Percentiles rank a stretch among this genome's conserved stretches.
phyloP scores from a whole-genome alignment of 331 rosid species.

The Cydonia oblonga region DNA sequence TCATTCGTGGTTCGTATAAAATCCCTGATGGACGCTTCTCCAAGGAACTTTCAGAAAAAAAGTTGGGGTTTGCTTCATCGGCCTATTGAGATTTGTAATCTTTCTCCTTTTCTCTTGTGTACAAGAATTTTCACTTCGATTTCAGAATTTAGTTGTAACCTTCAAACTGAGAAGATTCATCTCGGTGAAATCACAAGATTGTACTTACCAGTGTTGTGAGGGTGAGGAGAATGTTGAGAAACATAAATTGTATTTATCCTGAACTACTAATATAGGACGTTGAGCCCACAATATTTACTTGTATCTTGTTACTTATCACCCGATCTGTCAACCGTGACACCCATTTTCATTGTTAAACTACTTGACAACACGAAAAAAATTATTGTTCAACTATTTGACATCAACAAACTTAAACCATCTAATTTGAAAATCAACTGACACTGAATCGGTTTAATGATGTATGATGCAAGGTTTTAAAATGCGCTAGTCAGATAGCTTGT shows the following conservation, averaged over 20 bases:
- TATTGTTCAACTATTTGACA: no score
- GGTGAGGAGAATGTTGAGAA: neutral
- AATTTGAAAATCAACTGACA: no score
- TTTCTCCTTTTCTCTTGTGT: neutral
- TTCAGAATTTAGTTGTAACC: neutral
- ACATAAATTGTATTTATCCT: neutral
- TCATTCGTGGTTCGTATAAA: conserved; percentile 92
- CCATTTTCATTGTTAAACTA: no score
- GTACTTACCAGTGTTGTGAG: neutral
- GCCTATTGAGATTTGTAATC: neutral
- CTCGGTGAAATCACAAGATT: conserved; percentile 1
- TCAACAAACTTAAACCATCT: no score
- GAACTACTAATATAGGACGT: neutral
- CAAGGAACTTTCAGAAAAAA: conserved; percentile 1
- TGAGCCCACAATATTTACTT: neutral
- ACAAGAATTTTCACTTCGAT: conserved; percentile 3
- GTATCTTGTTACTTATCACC: neutral
- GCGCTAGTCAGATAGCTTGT: no score
- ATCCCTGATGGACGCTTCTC: conserved; percentile 39
- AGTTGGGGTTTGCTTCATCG: conserved; percentile 10
- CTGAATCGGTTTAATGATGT: no score
- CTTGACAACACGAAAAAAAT: no score
- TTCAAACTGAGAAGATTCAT: conserved; percentile 19
- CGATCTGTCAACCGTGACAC: no score
- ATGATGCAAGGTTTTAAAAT: no score